Conservation (phyloP, 2,329 filamentous ascomycete species). For the Colletotrichum graminicola region DNA sequence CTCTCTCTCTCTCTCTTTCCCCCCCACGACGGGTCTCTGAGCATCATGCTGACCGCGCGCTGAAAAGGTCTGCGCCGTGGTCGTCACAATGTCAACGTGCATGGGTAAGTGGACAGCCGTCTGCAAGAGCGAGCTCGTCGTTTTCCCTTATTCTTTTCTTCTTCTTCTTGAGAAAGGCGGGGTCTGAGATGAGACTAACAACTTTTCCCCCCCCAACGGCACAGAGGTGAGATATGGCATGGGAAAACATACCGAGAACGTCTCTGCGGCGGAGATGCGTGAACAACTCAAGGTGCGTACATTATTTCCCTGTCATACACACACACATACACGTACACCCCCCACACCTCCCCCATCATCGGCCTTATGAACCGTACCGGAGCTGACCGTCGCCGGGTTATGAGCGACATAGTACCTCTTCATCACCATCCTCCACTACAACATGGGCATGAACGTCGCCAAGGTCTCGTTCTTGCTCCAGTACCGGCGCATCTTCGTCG, state of each 20-base stretch:
- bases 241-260: constrained; percentile 45
- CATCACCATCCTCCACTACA: constrained; percentile 48
- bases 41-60: constrained; percentile 19
- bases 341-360: not conserved
- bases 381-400: not conserved
- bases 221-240: constrained; percentile 47
- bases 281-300: constrained; percentile 45
- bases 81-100: constrained; percentile 35
- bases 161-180: too few relatives aligned
- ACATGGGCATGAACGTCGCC: constrained; percentile 49
- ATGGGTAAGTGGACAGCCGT: not conserved
- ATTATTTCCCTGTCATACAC: too few relatives aligned
- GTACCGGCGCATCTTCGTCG: constrained; percentile 50
- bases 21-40: not conserved
- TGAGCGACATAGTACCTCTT: constrained; percentile 44
- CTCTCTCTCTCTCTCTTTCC: too few relatives aligned
- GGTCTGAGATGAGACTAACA: not conserved
- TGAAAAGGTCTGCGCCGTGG: constrained; percentile 42
- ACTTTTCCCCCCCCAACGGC: not conserved
- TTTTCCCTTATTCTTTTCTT: not conserved
- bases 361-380: not conserved
- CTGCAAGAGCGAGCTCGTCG: not conserved
- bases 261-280: constrained; percentile 39
- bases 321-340: too few relatives aligned
- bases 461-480: constrained; percentile 51